A percentile compares a stretch with the other conserved stretches of the same genome.
These are phyloP conservation scores for Metschnikowia proteae DNA, from an alignment of 805 yeast species.

Conservation along the genomic window DNA sequence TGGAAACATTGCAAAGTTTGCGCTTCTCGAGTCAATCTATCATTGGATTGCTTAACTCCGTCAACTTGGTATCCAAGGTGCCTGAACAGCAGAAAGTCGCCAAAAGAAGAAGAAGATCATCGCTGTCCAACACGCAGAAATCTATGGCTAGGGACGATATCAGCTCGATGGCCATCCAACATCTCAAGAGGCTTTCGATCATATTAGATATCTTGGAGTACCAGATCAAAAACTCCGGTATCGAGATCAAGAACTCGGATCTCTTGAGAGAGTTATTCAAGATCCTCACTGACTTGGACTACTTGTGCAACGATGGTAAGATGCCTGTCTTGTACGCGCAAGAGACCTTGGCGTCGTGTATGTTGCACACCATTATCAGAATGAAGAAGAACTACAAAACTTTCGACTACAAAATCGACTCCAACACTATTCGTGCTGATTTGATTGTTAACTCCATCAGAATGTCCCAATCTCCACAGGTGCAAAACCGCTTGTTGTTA, in stretches of 20 bases:
- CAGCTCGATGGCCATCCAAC: slow-evolving; percentile 69
- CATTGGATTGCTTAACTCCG: slow-evolving; percentile 54
- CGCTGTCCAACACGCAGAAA: slow-evolving; percentile 71
- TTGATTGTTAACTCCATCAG: slow-evolving; percentile 87
- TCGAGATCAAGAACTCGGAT: slow-evolving; percentile 37
- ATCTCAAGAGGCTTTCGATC: slow-evolving; percentile 72
- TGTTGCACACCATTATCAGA: slow-evolving; percentile 62
- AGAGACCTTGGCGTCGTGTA: slow-evolving; percentile 83
- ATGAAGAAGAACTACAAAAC: slow-evolving; percentile 37
- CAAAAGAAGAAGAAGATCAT: slow-evolving; percentile 62
- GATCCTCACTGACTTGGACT: slow-evolving; percentile 68
- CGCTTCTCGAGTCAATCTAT: slow-evolving; percentile 55
- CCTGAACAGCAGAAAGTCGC: slow-evolving; percentile 57
- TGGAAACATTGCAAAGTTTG: slow-evolving; percentile 50
- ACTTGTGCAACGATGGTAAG: slow-evolving; percentile 86
- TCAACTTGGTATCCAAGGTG: slow-evolving; percentile 49
- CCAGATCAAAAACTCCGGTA: slow-evolving; percentile 33
- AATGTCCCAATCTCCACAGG: slow-evolving; percentile 87
- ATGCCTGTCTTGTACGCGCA: slow-evolving; percentile 88
- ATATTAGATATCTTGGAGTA: slow-evolving; percentile 74
- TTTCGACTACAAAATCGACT: slow-evolving; percentile 43
- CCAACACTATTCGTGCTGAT: slow-evolving; percentile 78
- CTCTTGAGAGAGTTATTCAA: slow-evolving; percentile 53
- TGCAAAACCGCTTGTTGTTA: slow-evolving; percentile 80
- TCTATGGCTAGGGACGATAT: slow-evolving; percentile 71